Conservation (phyloP, 257 asterid species). For the Salvia rosmarinus region DNA sequence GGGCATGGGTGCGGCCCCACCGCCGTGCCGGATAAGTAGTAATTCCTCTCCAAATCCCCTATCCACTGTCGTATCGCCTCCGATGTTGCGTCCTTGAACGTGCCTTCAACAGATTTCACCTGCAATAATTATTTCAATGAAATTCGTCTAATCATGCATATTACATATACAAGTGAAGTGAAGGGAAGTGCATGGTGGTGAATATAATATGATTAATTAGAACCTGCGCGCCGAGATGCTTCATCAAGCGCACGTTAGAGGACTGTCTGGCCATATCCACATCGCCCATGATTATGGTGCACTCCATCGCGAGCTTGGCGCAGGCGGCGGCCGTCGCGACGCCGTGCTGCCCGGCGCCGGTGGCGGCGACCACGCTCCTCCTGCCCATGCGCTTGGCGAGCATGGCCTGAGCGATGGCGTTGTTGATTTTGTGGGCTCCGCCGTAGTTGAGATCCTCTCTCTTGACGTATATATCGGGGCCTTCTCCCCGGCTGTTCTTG, state of each 20-base stretch:
- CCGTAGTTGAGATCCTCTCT: conserved; percentile 75
- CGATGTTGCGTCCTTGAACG: conserved; percentile 76
- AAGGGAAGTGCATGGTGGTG: too few relatives aligned
- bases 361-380: conserved; percentile 55
- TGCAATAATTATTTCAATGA: conserved; percentile 2
- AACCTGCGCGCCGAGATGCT: conserved; percentile 77
- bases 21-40: conserved; percentile 61
- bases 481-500: conserved; percentile 52
- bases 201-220: too few relatives aligned
- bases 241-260: conserved; percentile 59
- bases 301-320: conserved; percentile 65
- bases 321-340: conserved; percentile 79
- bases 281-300: conserved; percentile 61
- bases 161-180: too few relatives aligned
- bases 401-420: conserved; percentile 87
- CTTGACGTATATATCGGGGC: conserved; percentile 75
- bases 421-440: conserved; percentile 89
- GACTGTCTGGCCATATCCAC: conserved; percentile 62
- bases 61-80: conserved; percentile 79
- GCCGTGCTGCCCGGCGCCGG: conserved; percentile 90
- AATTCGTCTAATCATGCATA: too few relatives aligned
- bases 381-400: conserved; percentile 73
- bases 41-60: conserved; percentile 48
- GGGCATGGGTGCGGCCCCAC: conserved; percentile 87
- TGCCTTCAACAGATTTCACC: conserved; percentile 54